Percentiles rank a stretch among this genome's conserved stretches.
These are phyloP conservation scores for Blastocystis sp. DNA, from an alignment of 352 stramenopile genomes.

Conservation along the genomic window DNA sequence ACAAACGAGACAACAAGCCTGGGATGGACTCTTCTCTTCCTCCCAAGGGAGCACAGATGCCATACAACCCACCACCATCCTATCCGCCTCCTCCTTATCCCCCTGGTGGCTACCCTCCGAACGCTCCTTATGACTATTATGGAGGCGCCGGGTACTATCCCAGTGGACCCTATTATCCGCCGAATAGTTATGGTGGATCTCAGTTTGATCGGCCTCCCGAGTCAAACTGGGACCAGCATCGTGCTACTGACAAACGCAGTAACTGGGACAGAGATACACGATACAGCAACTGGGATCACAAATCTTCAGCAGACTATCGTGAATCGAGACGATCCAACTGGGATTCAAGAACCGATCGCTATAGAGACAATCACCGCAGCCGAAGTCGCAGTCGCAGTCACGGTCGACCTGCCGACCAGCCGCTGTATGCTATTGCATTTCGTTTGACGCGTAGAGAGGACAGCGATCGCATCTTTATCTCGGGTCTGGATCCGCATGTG, in stretches of 20 bases:
- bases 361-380: neutral
- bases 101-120: neutral
- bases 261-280: neutral
- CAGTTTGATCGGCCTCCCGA: neutral
- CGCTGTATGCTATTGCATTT: neutral
- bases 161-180: neutral
- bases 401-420: neutral
- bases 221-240: neutral
- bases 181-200: neutral
- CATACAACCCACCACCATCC: neutral
- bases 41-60: neutral
- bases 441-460: conserved; percentile 32
- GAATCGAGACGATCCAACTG: neutral
- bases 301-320: neutral
- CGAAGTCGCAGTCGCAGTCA: neutral
- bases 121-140: neutral
- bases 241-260: neutral
- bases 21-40: neutral
- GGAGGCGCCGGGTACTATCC: neutral
- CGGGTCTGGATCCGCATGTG: neutral
- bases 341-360: neutral
- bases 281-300: neutral
- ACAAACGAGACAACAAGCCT: neutral
- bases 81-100: neutral
- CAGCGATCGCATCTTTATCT: conserved; percentile 4